Conservation (phyloP, 2,329 filamentous ascomycete species). For the Microsporum audouinii region DNA sequence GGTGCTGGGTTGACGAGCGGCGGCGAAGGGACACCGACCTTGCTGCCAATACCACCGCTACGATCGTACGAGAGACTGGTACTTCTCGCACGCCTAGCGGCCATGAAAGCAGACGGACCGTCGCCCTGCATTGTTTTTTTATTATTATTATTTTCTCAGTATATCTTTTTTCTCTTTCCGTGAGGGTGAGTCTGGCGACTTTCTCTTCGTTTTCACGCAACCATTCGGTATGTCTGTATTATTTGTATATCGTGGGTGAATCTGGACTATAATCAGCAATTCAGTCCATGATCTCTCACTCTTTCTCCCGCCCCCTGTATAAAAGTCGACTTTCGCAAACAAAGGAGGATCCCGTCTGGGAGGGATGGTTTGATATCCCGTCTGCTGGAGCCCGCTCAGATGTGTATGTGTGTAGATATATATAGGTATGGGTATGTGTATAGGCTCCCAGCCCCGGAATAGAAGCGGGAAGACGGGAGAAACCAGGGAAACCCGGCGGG, state of each 20-base stretch:
- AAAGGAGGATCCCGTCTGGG: background rate
- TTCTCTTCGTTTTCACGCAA: background rate
- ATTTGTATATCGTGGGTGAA: background rate
- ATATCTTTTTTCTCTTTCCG: background rate
- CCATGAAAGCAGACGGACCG: constrained; percentile 1
- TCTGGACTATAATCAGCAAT: background rate
- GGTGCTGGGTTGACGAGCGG: constrained; percentile 64
- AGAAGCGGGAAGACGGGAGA: background rate
- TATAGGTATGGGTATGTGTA: too few species aligned
- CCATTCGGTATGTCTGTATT: background rate
- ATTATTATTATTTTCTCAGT: background rate
- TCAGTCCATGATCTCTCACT: too few species aligned
- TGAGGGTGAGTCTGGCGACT: background rate
- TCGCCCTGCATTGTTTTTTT: constrained; percentile 10
- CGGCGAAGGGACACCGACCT: constrained; percentile 46
- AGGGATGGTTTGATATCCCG: background rate
- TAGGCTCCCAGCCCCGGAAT: background rate
- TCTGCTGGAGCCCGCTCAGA: too few species aligned
- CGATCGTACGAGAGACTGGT: constrained; percentile 31
- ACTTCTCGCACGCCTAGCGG: constrained; percentile 21
- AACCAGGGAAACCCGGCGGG: background rate
- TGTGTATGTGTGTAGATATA: too few species aligned
- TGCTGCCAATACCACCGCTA: constrained; percentile 18
- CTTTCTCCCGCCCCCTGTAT: background rate
- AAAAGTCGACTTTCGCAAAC: background rate